Percentiles rank a stretch among this genome's conserved stretches.
These are phyloP conservation scores for Aurantiochytrium sp. DNA, from an alignment of 108 stramenopile species.

Conservation along the genomic window DNA sequence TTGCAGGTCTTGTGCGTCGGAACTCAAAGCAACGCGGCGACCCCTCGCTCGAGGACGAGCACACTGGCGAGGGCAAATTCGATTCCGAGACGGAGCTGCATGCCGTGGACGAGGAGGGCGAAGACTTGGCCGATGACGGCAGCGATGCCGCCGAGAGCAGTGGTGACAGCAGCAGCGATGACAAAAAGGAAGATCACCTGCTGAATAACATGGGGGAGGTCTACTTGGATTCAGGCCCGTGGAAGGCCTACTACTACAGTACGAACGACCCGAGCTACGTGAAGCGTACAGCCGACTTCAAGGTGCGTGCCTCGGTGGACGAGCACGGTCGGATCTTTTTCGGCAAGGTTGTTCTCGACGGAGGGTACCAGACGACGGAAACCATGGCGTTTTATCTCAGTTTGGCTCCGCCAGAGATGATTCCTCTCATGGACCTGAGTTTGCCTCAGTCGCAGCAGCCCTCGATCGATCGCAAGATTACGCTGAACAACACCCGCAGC, in stretches of 20 bases:
- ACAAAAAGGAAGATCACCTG: neutral
- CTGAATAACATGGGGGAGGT: neutral
- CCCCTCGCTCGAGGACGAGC: neutral
- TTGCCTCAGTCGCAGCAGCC: neutral
- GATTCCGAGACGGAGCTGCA: neutral
- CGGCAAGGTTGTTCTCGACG: neutral
- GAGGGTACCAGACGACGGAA: neutral
- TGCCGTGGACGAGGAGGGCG: neutral
- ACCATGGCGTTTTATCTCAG: neutral
- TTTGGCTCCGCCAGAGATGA: neutral
- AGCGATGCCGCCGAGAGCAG: neutral
- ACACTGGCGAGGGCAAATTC: neutral
- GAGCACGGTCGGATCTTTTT: neutral
- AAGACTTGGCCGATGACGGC: neutral
- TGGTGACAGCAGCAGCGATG: neutral
- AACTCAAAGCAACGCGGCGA: neutral
- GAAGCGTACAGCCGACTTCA: neutral
- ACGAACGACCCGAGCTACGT: neutral
- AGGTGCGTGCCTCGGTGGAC: neutral
- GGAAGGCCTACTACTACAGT: neutral
- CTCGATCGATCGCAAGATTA: neutral
- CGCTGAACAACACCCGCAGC: neutral
- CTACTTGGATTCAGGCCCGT: neutral
- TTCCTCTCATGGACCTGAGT: neutral
- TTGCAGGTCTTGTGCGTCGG: neutral